These are phyloP conservation scores for Stylosanthes scabra DNA, from an alignment of 331 rosid genomes.

Conservation along the genomic window DNA sequence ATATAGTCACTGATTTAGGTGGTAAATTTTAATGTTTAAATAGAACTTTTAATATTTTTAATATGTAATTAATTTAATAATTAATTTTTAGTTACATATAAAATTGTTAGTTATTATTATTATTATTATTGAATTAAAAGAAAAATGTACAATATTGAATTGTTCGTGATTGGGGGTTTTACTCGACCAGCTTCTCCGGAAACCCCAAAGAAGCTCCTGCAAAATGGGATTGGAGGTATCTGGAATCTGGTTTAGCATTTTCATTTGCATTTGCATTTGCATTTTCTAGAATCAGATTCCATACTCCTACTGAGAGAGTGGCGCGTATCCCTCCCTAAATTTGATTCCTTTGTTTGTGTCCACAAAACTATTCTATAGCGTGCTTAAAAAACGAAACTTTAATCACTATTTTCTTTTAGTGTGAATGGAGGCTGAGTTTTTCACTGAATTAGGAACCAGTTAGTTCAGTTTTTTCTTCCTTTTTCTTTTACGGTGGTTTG, in stretches of 20 bases:
- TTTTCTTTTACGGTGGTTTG: neutral
- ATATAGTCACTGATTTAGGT: too few relatives aligned
- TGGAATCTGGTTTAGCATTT: neutral
- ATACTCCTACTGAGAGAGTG: constrained; percentile 22
- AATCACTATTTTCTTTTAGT: neutral
- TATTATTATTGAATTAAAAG: neutral
- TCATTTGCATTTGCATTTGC: neutral
- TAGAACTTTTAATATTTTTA: too few relatives aligned
- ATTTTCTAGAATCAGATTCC: constrained; percentile 45
- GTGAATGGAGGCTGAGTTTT: constrained; percentile 27
- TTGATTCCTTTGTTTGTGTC: constrained; percentile 27
- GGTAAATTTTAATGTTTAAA: too few relatives aligned
- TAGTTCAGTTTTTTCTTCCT: neutral
- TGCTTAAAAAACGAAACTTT: neutral
- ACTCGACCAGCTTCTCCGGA: constrained; percentile 8
- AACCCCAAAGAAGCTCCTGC: constrained; percentile 37
- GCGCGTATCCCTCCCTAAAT: constrained; percentile 20
- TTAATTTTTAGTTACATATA: too few relatives aligned
- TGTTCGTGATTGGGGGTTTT: neutral
- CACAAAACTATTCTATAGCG: neutral
- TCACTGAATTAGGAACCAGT: constrained; percentile 10
- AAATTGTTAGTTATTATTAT: too few relatives aligned
- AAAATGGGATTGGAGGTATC: neutral
- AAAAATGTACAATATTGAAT: neutral
- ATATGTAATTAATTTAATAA: too few relatives aligned